Base-by-base conservation (phyloP, 2,329 filamentous ascomycete species). In the Microcyclosporella mali region DNA sequence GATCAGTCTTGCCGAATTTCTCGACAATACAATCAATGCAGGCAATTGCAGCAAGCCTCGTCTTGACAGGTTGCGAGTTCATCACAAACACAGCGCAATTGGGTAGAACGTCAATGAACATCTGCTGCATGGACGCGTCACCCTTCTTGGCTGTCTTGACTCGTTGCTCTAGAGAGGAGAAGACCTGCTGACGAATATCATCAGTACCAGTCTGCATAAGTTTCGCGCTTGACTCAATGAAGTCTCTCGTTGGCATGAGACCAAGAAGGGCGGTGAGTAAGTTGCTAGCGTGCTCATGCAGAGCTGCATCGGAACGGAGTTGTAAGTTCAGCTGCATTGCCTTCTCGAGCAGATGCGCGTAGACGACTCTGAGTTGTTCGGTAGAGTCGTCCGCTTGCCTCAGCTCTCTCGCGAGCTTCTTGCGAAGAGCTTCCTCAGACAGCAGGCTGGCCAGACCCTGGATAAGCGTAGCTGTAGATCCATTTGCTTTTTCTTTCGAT, bases 11-110 rank as follows among this genome's bases (percentile, higher is more conserved):
- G 53, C 92, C 94, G 62, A 95, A 97, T 63, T 90, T 90, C 66
- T 95, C 89, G 2, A 86, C 79, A 50, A 98, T 94, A 64, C 87
- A 86, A 67, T 95, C 89, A 33, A 97, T 83, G 56, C 90, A 97
- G 28, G 82, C 81, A 49, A 98, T 82, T 1, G 89, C 86, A 9
- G 86, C 88, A 56, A 88, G 83, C 66, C 90, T 88, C 63, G 92
- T 83, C 19, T 80, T 74, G 40, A 84, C 77, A 52, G 92, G 82
- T 25, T 76, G 70, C 6, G 85, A 84, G 37, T 84, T 77, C 42
- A 82, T 73, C 46, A 98, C 79, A 34, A 94, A 85, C 15, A 77
- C 74, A 14, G 85, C 86, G 48, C 60, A 63, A 30, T 60, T 60
- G 1, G 57, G 56, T n/a, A 63, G 46, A 11, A 57, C 52, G 14